Base-by-base conservation (phyloP, 2,329 filamentous ascomycete species). In the Apiospora saccharicola region DNA sequence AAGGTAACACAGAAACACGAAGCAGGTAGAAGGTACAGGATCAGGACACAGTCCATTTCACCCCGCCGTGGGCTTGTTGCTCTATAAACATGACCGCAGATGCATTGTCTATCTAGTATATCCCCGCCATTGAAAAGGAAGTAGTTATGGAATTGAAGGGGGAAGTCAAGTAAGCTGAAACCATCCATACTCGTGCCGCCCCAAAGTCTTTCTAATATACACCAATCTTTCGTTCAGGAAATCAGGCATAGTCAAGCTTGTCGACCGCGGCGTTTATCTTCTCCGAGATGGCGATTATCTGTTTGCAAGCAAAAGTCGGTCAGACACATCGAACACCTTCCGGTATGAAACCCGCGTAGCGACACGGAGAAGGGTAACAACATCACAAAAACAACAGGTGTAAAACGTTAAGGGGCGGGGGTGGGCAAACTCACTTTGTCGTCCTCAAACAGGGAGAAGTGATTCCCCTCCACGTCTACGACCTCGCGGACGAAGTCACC, bases 401-500 rank as follows among this genome's bases (percentile, higher is more conserved):
- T 3, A 7, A 19, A 37, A 22, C n/a, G n/a, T n/a, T n/a, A 34
- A 19, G 19, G 24, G 26, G 19, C 12, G 22, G 8, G 8, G 8
- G 57, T 10, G 4, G 8, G 10, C 7, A 8, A 41, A 41, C 80
- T 76, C 71, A 81, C 80, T n/a, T 79, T 74, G 43, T 77, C 57
- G 0, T 75, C 70, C n/a, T 78, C 71, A 41, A 81, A 81, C 26
- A 81, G 75, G 37, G 73, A 77, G 73, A 86, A 90, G 74, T 90
- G 88, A 72, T 89, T 83, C 0, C 88, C 87, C 0, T 86, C 81
- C 1, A 89, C 80, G 14, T 87, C 84, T n/a, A 88, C 73, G 1
- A 88, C 81, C 16, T 83, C 78, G 37, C 79, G 77, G 14, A 90
- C 83, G 75, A 89, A 81, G 30, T 79, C 78, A 41, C 80, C 80